These are phyloP conservation scores for Strigomonas galati DNA, from an alignment of 208 protist species.

Conservation along the genomic window DNA sequence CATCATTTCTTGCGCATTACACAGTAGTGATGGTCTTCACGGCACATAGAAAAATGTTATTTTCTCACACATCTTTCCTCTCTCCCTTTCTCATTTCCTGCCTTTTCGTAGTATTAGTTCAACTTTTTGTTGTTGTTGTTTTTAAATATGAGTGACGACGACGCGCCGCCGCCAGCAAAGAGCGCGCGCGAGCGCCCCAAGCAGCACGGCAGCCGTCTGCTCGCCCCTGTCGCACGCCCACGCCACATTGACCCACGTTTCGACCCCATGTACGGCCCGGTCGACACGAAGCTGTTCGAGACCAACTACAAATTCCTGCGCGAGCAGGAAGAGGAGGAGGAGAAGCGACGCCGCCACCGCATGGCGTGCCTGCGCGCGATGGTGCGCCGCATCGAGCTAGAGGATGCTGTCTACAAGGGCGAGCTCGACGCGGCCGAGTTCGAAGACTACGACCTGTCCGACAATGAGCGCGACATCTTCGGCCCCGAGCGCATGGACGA, in stretches of 20 bases:
- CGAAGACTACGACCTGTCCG: slow-evolving; percentile 81
- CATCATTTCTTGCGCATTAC: no score
- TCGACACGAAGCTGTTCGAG: slow-evolving; percentile 52
- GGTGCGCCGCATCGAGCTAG: slow-evolving; percentile 61
- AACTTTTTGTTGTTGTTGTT: neutral
- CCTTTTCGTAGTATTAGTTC: neutral
- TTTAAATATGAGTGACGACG: slow-evolving; percentile 32
- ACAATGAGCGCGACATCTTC: slow-evolving; percentile 73
- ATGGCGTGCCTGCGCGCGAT: slow-evolving; percentile 69
- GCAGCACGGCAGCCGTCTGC: neutral
- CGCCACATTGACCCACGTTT: slow-evolving; percentile 74
- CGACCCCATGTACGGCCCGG: slow-evolving; percentile 55
- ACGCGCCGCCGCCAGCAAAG: slow-evolving; percentile 65
- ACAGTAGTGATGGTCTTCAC: no score
- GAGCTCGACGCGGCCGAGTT: slow-evolving; percentile 41
- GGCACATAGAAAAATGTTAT: neutral
- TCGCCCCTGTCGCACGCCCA: slow-evolving; percentile 9
- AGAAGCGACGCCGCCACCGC: slow-evolving; percentile 54
- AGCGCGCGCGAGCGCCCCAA: slow-evolving; percentile 56
- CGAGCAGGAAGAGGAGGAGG: slow-evolving; percentile 67
- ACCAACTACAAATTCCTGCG: slow-evolving; percentile 80
- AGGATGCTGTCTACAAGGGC: slow-evolving; percentile 28
- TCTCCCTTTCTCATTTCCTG: slow-evolving; percentile 1
- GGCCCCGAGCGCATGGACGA: slow-evolving; percentile 67
- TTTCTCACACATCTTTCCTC: slow-evolving; percentile 9